Percentiles rank a stretch among this genome's conserved stretches.
phyloP scores from a whole-genome alignment of 257 asterid species.

The Parsonsia alboflavescens region DNA sequence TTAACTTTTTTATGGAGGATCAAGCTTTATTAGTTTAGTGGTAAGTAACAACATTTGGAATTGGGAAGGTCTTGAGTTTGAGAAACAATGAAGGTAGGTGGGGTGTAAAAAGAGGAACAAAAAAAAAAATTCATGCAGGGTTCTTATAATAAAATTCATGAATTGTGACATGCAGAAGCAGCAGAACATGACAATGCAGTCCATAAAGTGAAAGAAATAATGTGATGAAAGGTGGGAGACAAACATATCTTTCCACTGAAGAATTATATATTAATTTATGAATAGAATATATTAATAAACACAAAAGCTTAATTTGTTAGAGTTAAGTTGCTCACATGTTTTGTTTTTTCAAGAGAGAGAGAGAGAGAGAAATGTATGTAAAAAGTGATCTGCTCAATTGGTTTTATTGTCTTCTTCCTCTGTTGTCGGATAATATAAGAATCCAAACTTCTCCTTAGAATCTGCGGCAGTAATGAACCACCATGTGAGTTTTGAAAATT shows the following conservation, averaged over 20 bases:
- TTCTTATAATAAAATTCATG: no score
- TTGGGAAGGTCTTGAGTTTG: no score
- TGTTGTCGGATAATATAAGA: conserved; percentile 14
- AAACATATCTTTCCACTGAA: conserved; percentile 1
- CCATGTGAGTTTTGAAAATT: not conserved
- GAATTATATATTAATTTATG: not conserved
- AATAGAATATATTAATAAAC: not conserved
- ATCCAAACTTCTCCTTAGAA: conserved; percentile 10
- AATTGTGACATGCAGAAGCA: no score
- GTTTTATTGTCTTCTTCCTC: conserved; percentile 9
- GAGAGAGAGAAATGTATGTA: no score
- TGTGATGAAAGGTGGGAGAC: conserved; percentile 9
- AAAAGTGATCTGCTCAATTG: not conserved
- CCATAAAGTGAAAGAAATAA: conserved; percentile 1
- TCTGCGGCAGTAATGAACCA: conserved; percentile 3
- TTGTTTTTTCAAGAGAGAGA: conserved; percentile 4
- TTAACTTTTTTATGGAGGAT: no score
- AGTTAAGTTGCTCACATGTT: not conserved
- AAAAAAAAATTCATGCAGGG: no score
- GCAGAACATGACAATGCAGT: not conserved
- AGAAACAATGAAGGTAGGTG: no score
- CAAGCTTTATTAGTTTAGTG: no score
- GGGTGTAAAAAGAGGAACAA: no score
- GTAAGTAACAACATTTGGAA: no score
- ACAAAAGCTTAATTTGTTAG: not conserved